Evolutionary conservation across 2,329 filamentous ascomycete species (phyloP).

Genomic region (Microsporum audouinii): DNA sequence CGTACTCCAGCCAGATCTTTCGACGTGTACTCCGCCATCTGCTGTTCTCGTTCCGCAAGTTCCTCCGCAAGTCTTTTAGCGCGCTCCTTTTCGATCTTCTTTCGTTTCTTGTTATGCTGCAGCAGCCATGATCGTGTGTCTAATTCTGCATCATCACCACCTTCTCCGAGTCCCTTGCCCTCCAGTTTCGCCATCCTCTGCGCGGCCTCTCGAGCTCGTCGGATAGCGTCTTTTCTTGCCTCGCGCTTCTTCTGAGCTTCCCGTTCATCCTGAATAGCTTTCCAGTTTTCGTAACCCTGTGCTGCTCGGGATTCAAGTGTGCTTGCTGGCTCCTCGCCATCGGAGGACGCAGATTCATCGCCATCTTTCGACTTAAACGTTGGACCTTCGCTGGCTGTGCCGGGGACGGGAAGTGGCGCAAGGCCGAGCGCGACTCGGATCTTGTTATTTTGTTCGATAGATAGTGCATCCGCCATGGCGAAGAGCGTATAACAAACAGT

Average conservation of each 20-base stretch:
- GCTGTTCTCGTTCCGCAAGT: conserved; percentile 61
- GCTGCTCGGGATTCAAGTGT: conserved; percentile 61
- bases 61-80: conserved; percentile 62
- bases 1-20: conserved; percentile 82
- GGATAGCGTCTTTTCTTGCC: conserved; percentile 68
- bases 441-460: conserved; percentile 88
- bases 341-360: conserved; percentile 30
- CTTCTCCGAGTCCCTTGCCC: conserved; percentile 73
- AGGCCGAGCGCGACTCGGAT: conserved; percentile 80
- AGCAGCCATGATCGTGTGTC: conserved; percentile 81
- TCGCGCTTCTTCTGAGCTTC: conserved; percentile 66
- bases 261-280: conserved; percentile 54
- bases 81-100: conserved; percentile 68
- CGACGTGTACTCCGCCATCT: conserved; percentile 63
- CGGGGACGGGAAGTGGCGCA: conserved; percentile 77
- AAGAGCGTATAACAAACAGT: neutral
- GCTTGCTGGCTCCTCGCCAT: conserved; percentile 61
- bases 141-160: conserved; percentile 47
- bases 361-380: conserved; percentile 45
- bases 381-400: conserved; percentile 42
- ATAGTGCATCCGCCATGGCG: conserved; percentile 46
- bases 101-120: conserved; percentile 84
- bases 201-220: conserved; percentile 74
- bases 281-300: conserved; percentile 38
- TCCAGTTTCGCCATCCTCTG: conserved; percentile 64